Evolutionary conservation across 208 protist species (phyloP).

Genomic region (Trypanosomatidae sp.): DNA sequence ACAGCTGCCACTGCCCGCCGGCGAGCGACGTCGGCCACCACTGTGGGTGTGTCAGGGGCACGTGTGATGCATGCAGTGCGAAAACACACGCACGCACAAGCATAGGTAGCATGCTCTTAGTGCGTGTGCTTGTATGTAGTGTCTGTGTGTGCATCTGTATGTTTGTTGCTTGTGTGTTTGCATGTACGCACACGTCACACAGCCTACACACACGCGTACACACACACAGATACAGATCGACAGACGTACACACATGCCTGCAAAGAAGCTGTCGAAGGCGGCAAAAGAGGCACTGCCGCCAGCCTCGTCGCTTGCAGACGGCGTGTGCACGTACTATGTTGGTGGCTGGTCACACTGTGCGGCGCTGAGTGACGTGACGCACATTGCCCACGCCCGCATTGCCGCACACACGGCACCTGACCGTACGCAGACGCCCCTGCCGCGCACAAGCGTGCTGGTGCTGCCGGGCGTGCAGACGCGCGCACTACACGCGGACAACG

Average conservation of each 20-base stretch:
- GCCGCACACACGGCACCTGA: constrained; percentile 32
- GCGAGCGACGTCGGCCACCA: constrained; percentile 45
- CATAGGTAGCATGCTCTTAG: background rate
- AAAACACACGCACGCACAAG: constrained; percentile 1
- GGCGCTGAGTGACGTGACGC: constrained; percentile 31
- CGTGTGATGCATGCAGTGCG: background rate
- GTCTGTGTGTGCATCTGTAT: background rate
- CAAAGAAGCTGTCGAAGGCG: constrained; percentile 16
- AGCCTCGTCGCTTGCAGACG: constrained; percentile 33
- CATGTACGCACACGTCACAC: too few relatives aligned
- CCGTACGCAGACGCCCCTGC: constrained; percentile 25
- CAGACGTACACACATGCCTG: too few relatives aligned
- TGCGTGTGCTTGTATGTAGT: background rate
- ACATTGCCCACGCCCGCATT: constrained; percentile 23
- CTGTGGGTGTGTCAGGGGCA: constrained; percentile 26
- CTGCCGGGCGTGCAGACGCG: constrained; percentile 7
- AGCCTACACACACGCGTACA: too few relatives aligned
- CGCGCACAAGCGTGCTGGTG: constrained; percentile 50
- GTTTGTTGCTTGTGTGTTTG: background rate
- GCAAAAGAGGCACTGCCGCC: constrained; percentile 62
- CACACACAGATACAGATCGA: too few relatives aligned
- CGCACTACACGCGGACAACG: too few relatives aligned
- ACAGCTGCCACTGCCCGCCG: constrained; percentile 16
- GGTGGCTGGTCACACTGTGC: constrained; percentile 58
- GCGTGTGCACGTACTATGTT: constrained; percentile 48